Conservation (phyloP, 345 rosid genomes). For the Acer negundo region DNA sequence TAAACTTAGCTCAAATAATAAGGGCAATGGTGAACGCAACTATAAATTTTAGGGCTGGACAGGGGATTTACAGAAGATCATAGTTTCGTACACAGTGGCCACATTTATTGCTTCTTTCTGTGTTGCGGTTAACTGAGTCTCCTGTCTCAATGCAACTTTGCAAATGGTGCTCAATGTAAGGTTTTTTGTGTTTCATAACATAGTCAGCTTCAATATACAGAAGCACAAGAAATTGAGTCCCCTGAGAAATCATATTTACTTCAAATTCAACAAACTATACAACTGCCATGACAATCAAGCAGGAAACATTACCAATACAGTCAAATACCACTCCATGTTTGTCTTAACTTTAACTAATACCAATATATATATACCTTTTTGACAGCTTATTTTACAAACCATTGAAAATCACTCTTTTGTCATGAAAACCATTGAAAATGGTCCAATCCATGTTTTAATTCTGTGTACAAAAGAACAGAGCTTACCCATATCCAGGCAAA, state of each 20-base stretch:
- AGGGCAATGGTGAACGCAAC: not conserved
- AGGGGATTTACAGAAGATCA: not conserved
- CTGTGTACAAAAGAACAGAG: not conserved
- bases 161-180: not conserved
- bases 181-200: not conserved
- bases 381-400: not conserved
- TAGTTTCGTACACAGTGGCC: not conserved
- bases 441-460: too few species aligned
- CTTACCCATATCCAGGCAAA: constrained; percentile 97
- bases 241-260: not conserved
- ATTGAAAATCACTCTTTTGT: not conserved
- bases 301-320: not conserved
- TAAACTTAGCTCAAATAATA: not conserved
- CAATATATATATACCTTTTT: not conserved
- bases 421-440: not conserved
- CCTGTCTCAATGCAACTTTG: not conserved
- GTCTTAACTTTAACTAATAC: not conserved
- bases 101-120: too few species aligned
- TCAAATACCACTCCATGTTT: not conserved
- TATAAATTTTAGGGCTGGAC: not conserved
- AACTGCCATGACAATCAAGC: not conserved
- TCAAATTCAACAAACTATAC: not conserved
- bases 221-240: not conserved
- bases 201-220: not conserved
- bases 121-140: not conserved